These are phyloP conservation scores for Floccularia luteovirens DNA, from an alignment of 768 basidiomycete species.

Conservation along the genomic window DNA sequence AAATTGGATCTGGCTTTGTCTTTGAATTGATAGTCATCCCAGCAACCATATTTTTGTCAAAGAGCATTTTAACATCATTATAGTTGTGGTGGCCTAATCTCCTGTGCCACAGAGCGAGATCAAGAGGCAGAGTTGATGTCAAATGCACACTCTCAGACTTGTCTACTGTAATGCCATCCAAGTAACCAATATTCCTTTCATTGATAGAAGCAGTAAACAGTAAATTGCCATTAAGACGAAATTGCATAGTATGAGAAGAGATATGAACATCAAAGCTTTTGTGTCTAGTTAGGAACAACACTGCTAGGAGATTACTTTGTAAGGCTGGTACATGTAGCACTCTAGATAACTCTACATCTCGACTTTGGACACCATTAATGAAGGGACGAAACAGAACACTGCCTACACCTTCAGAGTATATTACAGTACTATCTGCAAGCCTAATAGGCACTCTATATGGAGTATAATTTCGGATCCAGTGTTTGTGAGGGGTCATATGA, in stretches of 20 bases:
- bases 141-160: conserved; percentile 7
- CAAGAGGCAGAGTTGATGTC: conserved; percentile 14
- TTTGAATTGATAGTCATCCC: conserved; percentile 9
- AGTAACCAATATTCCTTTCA: conserved; percentile 3
- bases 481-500: conserved; percentile 23
- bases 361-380: conserved; percentile 2
- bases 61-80: conserved; percentile 8
- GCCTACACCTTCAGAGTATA: conserved; percentile 19
- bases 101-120: conserved; percentile 18
- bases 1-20: conserved; percentile 12
- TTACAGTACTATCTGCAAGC: conserved; percentile 15
- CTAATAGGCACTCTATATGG: conserved; percentile 12
- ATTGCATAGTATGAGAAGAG: not conserved
- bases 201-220: conserved; percentile 6
- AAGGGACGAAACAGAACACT: conserved; percentile 13
- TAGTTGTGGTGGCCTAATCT: conserved; percentile 19
- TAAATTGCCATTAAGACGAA: not conserved
- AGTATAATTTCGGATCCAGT: conserved; percentile 17
- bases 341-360: conserved; percentile 7
- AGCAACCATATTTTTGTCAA: conserved; percentile 5
- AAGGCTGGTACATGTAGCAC: conserved; percentile 7
- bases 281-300: conserved; percentile 1
- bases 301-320: conserved; percentile 5
- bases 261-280: not conserved
- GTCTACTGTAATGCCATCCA: conserved; percentile 8